Evolutionary conservation across 306 rosid genomes (phyloP).

Genomic region (Pyrus bretschneideri): DNA sequence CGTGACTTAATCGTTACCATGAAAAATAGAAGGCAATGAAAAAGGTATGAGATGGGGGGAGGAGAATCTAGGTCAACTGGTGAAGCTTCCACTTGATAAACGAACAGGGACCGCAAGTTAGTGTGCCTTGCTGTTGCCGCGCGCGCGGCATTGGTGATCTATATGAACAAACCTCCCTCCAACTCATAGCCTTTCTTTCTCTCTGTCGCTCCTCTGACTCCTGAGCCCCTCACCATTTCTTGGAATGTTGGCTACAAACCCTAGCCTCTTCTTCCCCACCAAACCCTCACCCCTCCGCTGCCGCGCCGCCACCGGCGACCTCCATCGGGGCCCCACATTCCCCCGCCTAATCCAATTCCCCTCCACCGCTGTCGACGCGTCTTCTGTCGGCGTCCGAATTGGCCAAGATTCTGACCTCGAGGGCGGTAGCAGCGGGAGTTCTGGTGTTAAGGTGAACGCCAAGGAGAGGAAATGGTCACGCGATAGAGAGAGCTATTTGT

Average conservation of each 20-base stretch:
- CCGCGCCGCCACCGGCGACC: slow-evolving; percentile 50
- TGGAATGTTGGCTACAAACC: slow-evolving; percentile 58
- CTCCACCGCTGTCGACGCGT: slow-evolving; percentile 26
- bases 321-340: slow-evolving; percentile 27
- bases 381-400: slow-evolving; percentile 36
- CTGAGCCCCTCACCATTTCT: not conserved
- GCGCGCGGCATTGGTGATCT: not conserved
- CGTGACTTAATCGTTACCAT: too few species aligned
- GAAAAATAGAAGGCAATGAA: too few species aligned
- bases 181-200: not conserved
- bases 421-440: slow-evolving; percentile 24
- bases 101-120: not conserved
- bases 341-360: slow-evolving; percentile 46
- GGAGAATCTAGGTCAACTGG: too few species aligned
- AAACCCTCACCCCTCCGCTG: slow-evolving; percentile 30
- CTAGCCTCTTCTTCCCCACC: slow-evolving; percentile 34
- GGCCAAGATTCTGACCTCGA: slow-evolving; percentile 40
- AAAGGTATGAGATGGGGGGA: too few species aligned
- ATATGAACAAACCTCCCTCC: not conserved
- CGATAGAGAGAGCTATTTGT: slow-evolving; percentile 63
- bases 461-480: slow-evolving; percentile 77
- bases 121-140: not conserved
- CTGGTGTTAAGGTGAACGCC: slow-evolving; percentile 47
- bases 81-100: not conserved
- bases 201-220: not conserved